These are phyloP conservation scores for Kokia cookei DNA, from an alignment of 441 rosid species.

Conservation along the genomic window DNA sequence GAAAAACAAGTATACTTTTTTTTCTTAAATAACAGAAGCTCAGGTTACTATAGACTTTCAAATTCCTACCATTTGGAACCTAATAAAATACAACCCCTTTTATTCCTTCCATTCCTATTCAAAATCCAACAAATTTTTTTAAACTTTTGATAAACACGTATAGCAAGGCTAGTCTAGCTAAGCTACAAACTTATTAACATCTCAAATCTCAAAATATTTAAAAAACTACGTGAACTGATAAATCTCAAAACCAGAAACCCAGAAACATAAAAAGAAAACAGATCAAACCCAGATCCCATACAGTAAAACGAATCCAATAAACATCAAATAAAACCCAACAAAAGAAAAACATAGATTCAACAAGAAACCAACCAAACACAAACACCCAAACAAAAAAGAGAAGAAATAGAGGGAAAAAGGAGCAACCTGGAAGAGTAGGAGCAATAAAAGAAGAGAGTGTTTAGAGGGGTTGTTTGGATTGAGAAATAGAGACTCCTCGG, in stretches of 20 bases:
- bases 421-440: background rate
- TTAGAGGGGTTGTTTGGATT: background rate
- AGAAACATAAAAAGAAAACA: background rate
- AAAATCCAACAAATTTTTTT: background rate
- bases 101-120: no score
- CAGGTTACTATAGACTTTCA: background rate
- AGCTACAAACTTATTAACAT: background rate
- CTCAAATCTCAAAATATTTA: background rate
- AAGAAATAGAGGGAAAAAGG: background rate
- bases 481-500: background rate
- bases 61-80: background rate
- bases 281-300: conserved; percentile 25
- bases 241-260: background rate
- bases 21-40: background rate
- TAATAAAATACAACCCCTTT: background rate
- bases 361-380: background rate
- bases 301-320: background rate
- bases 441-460: no score
- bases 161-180: background rate
- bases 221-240: background rate
- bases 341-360: background rate
- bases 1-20: background rate
- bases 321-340: conserved; percentile 1
- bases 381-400: background rate
- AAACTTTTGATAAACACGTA: background rate